Evolutionary conservation across 176 grass and related monocot genomes (phyloP).

Genomic region (Zoysia japonica): DNA sequence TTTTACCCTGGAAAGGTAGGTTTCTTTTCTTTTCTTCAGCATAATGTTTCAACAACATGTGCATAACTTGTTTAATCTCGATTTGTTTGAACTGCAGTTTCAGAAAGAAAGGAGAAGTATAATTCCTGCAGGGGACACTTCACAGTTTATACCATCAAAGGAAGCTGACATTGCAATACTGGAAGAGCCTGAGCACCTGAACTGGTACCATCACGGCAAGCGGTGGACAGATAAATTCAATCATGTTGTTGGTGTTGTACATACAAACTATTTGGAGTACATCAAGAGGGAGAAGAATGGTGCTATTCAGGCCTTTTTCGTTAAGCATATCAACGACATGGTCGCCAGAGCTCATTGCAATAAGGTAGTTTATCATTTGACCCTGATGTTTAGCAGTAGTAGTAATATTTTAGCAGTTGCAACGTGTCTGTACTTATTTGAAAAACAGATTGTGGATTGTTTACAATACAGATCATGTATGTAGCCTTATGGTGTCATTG

Average conservation of each 20-base stretch:
- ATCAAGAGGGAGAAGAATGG: slow-evolving; percentile 96
- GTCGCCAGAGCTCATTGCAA: slow-evolving; percentile 80
- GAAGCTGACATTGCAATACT: slow-evolving; percentile 91
- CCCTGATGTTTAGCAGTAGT: neutral
- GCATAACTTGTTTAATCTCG: slow-evolving; percentile 16
- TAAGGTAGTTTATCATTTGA: slow-evolving; percentile 52
- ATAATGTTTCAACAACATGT: slow-evolving; percentile 12
- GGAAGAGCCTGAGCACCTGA: slow-evolving; percentile 94
- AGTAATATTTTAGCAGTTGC: neutral
- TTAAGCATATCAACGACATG: slow-evolving; percentile 91
- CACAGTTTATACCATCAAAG: slow-evolving; percentile 77
- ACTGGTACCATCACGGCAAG: slow-evolving; percentile 98
- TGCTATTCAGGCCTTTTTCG: slow-evolving; percentile 83
- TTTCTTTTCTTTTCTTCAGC: slow-evolving; percentile 2
- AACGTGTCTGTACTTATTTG: neutral
- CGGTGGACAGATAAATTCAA: slow-evolving; percentile 96
- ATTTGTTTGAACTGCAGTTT: slow-evolving; percentile 51
- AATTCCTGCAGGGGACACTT: slow-evolving; percentile 87
- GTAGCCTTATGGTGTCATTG: slow-evolving; percentile 11
- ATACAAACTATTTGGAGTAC: slow-evolving; percentile 95
- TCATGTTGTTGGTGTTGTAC: slow-evolving; percentile 90
- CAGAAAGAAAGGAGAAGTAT: slow-evolving; percentile 94
- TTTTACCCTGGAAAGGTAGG: slow-evolving; percentile 97
- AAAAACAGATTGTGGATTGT: neutral
- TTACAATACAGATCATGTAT: neutral